Conservation (phyloP, 139 green algal species). For the Gonium pectorale region DNA sequence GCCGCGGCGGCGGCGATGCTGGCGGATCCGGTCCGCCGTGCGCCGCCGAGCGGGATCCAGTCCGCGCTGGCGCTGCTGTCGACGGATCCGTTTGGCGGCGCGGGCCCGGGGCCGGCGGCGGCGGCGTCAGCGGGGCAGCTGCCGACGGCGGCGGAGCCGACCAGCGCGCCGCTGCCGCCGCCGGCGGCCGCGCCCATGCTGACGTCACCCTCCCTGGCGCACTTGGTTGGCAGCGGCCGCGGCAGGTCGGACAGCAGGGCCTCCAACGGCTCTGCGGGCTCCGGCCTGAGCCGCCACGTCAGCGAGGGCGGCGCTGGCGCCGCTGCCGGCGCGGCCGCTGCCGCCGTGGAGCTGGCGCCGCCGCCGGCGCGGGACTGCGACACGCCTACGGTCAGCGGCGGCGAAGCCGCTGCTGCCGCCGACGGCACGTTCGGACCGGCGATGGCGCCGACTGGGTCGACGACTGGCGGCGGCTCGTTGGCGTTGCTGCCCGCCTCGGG, state of each 20-base stretch:
- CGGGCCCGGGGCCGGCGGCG: background rate
- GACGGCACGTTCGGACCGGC: no score
- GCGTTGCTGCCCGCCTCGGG: no score
- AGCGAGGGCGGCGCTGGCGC: background rate
- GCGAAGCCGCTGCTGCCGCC: background rate
- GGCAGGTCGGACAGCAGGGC: background rate
- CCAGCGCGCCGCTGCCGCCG: background rate
- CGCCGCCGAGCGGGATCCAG: background rate
- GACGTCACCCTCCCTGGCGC: conserved; percentile 8
- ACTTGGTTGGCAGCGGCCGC: background rate
- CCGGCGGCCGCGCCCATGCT: background rate
- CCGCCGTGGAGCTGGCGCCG: background rate
- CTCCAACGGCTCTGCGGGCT: background rate
- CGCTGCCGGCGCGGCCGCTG: background rate
- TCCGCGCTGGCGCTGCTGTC: conserved; percentile 18
- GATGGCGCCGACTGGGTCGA: no score
- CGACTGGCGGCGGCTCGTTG: no score
- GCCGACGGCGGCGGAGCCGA: background rate
- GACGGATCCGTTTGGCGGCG: background rate
- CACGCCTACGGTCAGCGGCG: background rate
- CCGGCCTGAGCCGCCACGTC: background rate
- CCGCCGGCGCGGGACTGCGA: background rate
- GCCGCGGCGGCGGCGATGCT: background rate
- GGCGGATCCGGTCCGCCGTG: background rate
- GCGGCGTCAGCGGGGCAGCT: background rate